phyloP scores from a whole-genome alignment of 345 rosid genomes.

The Iberis pinnata region DNA sequence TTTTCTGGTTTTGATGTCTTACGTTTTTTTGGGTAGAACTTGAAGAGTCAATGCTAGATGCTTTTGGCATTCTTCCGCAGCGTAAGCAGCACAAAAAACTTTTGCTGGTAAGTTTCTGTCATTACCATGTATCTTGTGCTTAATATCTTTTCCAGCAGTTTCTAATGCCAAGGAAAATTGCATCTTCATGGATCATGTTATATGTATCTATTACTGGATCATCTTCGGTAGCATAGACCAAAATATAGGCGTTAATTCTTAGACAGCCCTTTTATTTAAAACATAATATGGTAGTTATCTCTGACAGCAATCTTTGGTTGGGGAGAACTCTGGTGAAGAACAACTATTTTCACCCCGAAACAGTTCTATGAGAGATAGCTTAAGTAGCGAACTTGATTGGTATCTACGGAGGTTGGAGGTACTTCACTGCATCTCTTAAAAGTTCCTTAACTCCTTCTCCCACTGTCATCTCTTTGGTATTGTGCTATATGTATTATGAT shows the following conservation, averaged over 20 bases:
- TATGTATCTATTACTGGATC: conserved; percentile 1
- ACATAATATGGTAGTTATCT: conserved; percentile 17
- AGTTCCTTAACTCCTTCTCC: background rate
- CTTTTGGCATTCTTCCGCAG: conserved; percentile 96
- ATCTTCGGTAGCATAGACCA: background rate
- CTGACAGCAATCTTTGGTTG: conserved; percentile 90
- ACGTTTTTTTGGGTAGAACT: conserved; percentile 47
- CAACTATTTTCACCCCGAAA: conserved; percentile 70
- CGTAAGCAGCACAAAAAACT: conserved; percentile 93
- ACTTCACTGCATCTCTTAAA: conserved; percentile 15
- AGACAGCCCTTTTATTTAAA: conserved; percentile 10
- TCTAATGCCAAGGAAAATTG: background rate
- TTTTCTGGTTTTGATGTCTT: conserved; percentile 8
- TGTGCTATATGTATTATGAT: conserved; percentile 4
- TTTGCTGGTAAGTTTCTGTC: conserved; percentile 57
- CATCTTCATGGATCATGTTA: conserved; percentile 8
- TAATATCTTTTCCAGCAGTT: background rate
- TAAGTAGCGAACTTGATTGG: conserved; percentile 55
- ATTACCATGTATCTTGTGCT: conserved; percentile 11
- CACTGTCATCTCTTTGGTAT: conserved; percentile 3
- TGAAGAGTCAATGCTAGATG: conserved; percentile 93
- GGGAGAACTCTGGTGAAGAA: conserved; percentile 80
- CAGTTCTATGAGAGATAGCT: conserved; percentile 43
- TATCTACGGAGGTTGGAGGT: conserved; percentile 73
- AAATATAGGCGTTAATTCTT: conserved; percentile 5